These are phyloP conservation scores for Euptelea pleiosperma DNA, from an alignment of 164 flowering plant species.

Conservation along the genomic window DNA sequence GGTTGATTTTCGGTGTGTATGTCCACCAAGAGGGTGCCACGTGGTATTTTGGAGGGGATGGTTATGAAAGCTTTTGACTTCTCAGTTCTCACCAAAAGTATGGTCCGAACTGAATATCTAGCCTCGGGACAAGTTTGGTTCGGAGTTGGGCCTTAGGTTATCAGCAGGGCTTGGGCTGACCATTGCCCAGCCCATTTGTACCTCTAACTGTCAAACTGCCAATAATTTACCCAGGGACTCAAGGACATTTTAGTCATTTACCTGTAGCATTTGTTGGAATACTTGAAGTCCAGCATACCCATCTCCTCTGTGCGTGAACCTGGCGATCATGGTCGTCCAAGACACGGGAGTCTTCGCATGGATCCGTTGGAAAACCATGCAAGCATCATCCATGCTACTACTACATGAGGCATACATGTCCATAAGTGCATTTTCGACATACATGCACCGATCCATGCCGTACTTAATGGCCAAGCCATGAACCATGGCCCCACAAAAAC, in stretches of 20 bases:
- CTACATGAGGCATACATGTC: conserved; percentile 77
- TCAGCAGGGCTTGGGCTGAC: no score
- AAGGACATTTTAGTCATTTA: not conserved
- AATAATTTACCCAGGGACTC: not conserved
- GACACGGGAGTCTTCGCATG: conserved; percentile 48
- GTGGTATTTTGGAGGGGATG: no score
- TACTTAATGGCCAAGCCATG: conserved; percentile 66
- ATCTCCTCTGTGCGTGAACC: conserved; percentile 66
- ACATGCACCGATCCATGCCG: conserved; percentile 47
- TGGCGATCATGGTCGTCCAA: conserved; percentile 86
- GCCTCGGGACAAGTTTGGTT: no score
- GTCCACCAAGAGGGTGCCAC: no score
- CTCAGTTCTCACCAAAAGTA: no score
- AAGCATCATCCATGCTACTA: conserved; percentile 53
- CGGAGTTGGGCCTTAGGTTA: no score
- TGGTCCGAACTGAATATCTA: no score
- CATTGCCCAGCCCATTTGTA: no score
- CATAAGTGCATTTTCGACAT: conserved; percentile 73
- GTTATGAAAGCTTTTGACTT: no score
- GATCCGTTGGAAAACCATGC: conserved; percentile 47
- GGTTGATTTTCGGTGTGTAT: no score
- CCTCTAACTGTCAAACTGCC: no score
- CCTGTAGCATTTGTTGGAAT: conserved; percentile 63
- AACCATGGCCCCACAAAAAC: conserved; percentile 42
- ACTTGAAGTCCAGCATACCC: conserved; percentile 47